A percentile compares a stretch with the other conserved stretches of the same genome.
These are phyloP conservation scores for Dentipellis sp. DNA, from an alignment of 768 basidiomycete genomes.

Conservation along the genomic window DNA sequence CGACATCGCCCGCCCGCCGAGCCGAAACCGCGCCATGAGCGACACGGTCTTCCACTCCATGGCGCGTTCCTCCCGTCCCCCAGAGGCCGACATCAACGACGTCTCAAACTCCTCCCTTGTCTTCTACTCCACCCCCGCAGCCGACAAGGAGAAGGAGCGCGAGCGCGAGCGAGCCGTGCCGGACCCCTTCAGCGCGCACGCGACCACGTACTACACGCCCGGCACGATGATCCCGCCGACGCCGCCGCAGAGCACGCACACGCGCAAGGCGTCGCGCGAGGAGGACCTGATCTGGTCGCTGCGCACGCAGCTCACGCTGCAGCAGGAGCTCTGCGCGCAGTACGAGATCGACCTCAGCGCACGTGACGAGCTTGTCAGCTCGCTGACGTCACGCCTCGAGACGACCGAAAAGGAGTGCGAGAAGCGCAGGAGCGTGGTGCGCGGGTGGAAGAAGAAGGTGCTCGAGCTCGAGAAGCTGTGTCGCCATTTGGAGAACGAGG, in stretches of 20 bases:
- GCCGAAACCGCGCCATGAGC: conserved; percentile 46
- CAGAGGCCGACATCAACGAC: conserved; percentile 62
- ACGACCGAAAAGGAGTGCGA: conserved; percentile 54
- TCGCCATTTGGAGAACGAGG: conserved; percentile 71
- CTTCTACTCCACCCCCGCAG: conserved; percentile 26
- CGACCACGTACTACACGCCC: conserved; percentile 70
- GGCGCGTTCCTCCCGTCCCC: conserved; percentile 30
- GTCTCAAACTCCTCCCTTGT: conserved; percentile 38
- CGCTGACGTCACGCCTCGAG: conserved; percentile 44
- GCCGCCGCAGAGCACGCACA: conserved; percentile 34
- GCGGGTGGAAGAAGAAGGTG: conserved; percentile 70
- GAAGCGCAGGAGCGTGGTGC: conserved; percentile 43
- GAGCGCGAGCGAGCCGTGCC: conserved; percentile 32
- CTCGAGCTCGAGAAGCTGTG: conserved; percentile 62
- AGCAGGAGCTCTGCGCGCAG: conserved; percentile 66
- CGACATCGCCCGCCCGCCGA: conserved; percentile 12
- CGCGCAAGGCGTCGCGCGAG: conserved; percentile 58
- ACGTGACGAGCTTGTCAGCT: conserved; percentile 61
- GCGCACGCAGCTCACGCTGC: conserved; percentile 67
- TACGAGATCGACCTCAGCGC: conserved; percentile 69
- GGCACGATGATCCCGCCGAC: conserved; percentile 65
- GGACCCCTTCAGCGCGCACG: conserved; percentile 67
- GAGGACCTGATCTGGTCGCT: conserved; percentile 64
- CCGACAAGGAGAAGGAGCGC: conserved; percentile 14
- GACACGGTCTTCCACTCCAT: conserved; percentile 58